Percentiles rank a stretch among this genome's conserved stretches.
Evolutionary conservation across 1,284 basidiomycete genomes (phyloP).

Genomic region (Cryptococcus amylolentus): DNA sequence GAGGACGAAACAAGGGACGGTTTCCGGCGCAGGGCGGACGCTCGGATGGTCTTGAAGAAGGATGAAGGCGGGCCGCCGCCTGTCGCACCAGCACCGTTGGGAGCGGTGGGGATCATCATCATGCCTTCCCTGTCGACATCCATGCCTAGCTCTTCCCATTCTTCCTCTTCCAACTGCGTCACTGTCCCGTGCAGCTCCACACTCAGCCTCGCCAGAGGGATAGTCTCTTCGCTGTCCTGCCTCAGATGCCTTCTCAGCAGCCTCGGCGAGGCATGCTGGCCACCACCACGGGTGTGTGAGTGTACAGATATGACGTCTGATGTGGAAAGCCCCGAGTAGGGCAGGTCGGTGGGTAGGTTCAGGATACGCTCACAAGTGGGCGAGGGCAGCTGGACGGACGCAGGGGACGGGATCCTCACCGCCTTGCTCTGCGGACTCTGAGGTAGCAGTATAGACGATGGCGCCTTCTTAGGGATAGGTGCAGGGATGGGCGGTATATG

Average conservation of each 20-base stretch:
- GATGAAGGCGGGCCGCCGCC: constrained; percentile 14
- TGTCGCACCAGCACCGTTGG: constrained; percentile 24
- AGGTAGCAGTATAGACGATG: too few relatives aligned
- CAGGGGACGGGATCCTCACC: neutral
- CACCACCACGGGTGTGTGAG: constrained; percentile 9
- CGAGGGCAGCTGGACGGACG: neutral
- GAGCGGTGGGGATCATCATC: constrained; percentile 12
- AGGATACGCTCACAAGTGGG: constrained; percentile 2
- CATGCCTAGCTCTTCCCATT: constrained; percentile 30
- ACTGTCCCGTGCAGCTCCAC: constrained; percentile 42
- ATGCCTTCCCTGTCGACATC: constrained; percentile 10
- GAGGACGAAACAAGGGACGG: constrained; percentile 19
- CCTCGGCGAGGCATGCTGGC: constrained; percentile 2
- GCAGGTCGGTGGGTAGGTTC: constrained; percentile 22
- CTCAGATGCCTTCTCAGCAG: constrained; percentile 8
- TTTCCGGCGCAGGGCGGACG: constrained; percentile 25
- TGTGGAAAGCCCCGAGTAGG: constrained; percentile 28
- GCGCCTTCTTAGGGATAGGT: too few relatives aligned
- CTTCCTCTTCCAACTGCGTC: constrained; percentile 39
- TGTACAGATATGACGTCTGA: constrained; percentile 31
- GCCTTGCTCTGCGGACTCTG: neutral
- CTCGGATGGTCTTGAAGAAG: constrained; percentile 19
- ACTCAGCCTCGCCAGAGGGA: constrained; percentile 27
- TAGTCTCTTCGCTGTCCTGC: constrained; percentile 18
- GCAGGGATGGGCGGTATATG: too few relatives aligned